A percentile compares a stretch with the other conserved stretches of the same genome.
Evolutionary conservation across 2,329 filamentous ascomycete genomes (phyloP).

Genomic region (Colletotrichum kahawae): DNA sequence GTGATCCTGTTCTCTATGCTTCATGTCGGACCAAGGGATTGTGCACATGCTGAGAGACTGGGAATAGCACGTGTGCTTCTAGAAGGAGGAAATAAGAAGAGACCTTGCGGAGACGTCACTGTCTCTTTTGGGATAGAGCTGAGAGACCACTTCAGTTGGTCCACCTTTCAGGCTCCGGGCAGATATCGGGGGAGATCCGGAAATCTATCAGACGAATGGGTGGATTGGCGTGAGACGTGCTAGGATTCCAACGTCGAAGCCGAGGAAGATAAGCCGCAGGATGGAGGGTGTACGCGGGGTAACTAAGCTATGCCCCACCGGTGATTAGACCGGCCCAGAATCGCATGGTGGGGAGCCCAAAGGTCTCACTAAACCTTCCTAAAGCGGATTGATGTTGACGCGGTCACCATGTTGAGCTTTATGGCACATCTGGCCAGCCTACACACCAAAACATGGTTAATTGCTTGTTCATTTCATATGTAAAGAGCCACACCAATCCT

Average conservation of each 20-base stretch:
- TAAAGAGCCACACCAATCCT: neutral
- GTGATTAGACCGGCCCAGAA: neutral
- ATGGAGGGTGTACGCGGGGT: neutral
- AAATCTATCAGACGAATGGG: neutral
- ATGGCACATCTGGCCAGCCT: neutral
- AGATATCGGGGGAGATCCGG: neutral
- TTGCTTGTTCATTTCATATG: neutral
- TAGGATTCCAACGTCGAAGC: neutral
- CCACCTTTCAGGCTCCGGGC: neutral
- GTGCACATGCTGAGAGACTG: neutral
- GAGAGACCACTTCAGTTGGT: neutral
- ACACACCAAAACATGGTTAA: neutral
- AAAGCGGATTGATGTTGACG: neutral
- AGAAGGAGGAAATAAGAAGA: neutral
- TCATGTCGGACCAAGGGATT: neutral
- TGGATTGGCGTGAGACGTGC: neutral
- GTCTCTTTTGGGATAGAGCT: neutral
- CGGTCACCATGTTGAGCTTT: neutral
- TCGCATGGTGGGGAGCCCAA: neutral
- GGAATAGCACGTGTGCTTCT: neutral
- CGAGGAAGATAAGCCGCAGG: neutral
- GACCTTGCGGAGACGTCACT: neutral
- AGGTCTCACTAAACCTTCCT: neutral
- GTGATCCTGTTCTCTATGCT: neutral
- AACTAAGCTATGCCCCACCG: neutral